Conservation (phyloP, 805 yeast species). For the Torulaspora gathmanii region DNA sequence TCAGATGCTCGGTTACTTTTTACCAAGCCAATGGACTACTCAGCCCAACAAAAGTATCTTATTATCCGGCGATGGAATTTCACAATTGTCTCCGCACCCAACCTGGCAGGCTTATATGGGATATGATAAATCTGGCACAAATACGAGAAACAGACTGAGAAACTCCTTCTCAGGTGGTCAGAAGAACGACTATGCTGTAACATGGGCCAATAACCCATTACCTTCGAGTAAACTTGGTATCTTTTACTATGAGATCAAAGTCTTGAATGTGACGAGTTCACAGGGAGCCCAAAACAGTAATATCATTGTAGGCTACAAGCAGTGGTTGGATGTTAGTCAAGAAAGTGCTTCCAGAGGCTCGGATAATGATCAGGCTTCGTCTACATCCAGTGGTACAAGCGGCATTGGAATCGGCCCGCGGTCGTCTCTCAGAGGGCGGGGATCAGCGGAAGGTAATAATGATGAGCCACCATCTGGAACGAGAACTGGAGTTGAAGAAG, state of each 20-base stretch:
- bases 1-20: constrained; percentile 25
- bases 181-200: constrained; percentile 27
- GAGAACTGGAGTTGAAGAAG: constrained; percentile 20
- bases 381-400: constrained; percentile 5
- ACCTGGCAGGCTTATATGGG: constrained; percentile 25
- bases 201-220: constrained; percentile 30
- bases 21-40: constrained; percentile 30
- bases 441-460: constrained; percentile 8
- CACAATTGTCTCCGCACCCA: constrained; percentile 26
- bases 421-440: constrained; percentile 14
- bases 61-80: constrained; percentile 30
- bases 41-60: constrained; percentile 26
- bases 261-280: constrained; percentile 26
- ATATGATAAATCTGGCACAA: constrained; percentile 19
- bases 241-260: constrained; percentile 31
- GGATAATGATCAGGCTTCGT: constrained; percentile 12
- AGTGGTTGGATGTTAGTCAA: constrained; percentile 11
- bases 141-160: constrained; percentile 23
- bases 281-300: constrained; percentile 28
- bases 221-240: constrained; percentile 24
- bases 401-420: constrained; percentile 11
- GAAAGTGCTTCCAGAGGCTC: constrained; percentile 5
- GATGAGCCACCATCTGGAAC: constrained; percentile 9
- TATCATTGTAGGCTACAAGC: constrained; percentile 31
- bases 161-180: constrained; percentile 17